Evolutionary conservation across 2,329 filamentous ascomycete species (phyloP).

Genomic region (Botrytis porri): DNA sequence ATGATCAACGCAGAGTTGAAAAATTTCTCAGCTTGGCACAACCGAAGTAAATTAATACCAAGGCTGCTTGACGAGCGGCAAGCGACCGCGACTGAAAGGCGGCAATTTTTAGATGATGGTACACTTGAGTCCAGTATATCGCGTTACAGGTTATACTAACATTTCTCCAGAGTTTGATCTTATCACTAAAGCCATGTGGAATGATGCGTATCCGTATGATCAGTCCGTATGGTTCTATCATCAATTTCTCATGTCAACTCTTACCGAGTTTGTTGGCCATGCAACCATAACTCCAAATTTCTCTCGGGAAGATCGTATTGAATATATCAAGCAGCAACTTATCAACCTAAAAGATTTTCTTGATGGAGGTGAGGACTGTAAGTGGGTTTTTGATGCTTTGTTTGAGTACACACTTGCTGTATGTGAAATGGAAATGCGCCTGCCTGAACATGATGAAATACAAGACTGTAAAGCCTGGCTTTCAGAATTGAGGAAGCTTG

Average conservation of each 20-base stretch:
- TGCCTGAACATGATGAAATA: slow-evolving; percentile 43
- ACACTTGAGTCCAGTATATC: slow-evolving; percentile 17
- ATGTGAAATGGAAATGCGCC: slow-evolving; percentile 50
- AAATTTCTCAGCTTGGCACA: slow-evolving; percentile 98
- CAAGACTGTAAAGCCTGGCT: slow-evolving; percentile 35
- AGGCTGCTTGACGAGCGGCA: slow-evolving; percentile 68
- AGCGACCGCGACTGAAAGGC: slow-evolving; percentile 61
- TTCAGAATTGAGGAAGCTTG: slow-evolving; percentile 35
- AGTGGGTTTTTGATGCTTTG: slow-evolving; percentile 87
- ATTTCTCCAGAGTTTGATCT: slow-evolving; percentile 63
- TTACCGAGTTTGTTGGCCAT: slow-evolving; percentile 49
- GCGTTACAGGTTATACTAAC: slow-evolving; percentile 23
- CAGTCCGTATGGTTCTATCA: slow-evolving; percentile 98
- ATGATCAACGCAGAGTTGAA: slow-evolving; percentile 85
- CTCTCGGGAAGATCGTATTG: slow-evolving; percentile 56
- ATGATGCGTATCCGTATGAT: slow-evolving; percentile 80
- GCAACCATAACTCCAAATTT: slow-evolving; percentile 65
- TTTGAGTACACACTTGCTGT: slow-evolving; percentile 68
- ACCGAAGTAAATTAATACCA: slow-evolving; percentile 79
- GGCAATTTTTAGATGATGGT: slow-evolving; percentile 70
- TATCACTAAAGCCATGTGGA: slow-evolving; percentile 67
- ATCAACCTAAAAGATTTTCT: slow-evolving; percentile 67
- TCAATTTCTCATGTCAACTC: slow-evolving; percentile 75
- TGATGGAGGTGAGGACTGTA: slow-evolving; percentile 66
- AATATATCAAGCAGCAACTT: slow-evolving; percentile 68